These are phyloP conservation scores for Trichoderma sp. DNA, from an alignment of 2,329 filamentous ascomycete genomes.

Conservation along the genomic window DNA sequence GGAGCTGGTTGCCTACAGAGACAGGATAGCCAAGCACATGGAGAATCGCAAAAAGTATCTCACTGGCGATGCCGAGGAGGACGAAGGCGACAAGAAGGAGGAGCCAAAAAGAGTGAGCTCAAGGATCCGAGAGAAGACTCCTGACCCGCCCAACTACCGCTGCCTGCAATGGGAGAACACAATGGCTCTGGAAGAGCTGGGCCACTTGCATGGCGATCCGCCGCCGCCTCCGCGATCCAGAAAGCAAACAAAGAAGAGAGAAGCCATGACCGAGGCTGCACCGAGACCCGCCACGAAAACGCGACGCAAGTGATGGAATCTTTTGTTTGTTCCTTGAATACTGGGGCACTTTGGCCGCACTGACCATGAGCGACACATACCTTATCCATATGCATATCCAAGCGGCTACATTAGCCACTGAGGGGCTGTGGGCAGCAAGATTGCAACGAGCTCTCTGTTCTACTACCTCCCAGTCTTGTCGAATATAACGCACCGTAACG, in stretches of 20 bases:
- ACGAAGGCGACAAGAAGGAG: constrained; percentile 43
- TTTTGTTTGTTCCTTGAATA: background rate
- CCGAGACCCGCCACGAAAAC: constrained; percentile 35
- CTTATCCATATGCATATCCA: background rate
- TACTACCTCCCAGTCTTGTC: background rate
- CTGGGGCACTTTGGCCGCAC: background rate
- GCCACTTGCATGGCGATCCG: constrained; percentile 58
- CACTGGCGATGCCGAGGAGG: constrained; percentile 39
- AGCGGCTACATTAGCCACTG: background rate
- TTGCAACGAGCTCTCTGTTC: constrained; percentile 19
- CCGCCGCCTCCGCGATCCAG: constrained; percentile 52
- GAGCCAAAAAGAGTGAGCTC: constrained; percentile 48
- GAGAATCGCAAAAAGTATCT: constrained; percentile 72
- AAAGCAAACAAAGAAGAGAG: constrained; percentile 56
- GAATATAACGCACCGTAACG: background rate
- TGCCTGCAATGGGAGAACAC: constrained; percentile 59
- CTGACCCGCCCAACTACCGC: constrained; percentile 48
- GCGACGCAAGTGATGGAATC: constrained; percentile 25
- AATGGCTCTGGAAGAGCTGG: constrained; percentile 57
- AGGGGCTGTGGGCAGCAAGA: background rate
- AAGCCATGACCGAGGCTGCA: constrained; percentile 39
- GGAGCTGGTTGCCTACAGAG: constrained; percentile 75
- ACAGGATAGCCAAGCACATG: constrained; percentile 79
- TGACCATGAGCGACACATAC: background rate
- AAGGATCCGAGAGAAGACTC: constrained; percentile 48